Conservation (phyloP, 148 eudicot species). For the Silene latifolia region DNA sequence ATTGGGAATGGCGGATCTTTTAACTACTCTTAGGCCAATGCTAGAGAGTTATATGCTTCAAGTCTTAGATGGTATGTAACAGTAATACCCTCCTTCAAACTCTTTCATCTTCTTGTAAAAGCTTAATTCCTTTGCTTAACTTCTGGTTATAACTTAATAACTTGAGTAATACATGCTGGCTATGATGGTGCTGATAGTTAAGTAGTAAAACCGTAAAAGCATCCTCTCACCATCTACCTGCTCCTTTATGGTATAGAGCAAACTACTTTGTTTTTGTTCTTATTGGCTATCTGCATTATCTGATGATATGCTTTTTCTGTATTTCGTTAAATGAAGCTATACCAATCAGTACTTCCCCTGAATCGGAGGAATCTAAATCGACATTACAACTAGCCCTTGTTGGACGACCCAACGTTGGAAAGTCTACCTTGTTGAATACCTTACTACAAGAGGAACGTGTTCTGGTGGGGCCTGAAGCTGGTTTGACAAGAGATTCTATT, state of each 20-base stretch:
- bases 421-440: conserved; percentile 86
- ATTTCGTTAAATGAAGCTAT: conserved; percentile 29
- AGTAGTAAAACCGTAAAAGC: not conserved
- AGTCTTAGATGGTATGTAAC: conserved; percentile 41
- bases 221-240: not conserved
- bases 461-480: conserved; percentile 97
- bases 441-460: conserved; percentile 94
- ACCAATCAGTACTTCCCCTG: conserved; percentile 27
- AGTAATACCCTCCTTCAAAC: not conserved
- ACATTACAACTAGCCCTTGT: conserved; percentile 92
- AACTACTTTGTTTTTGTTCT: not conserved
- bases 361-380: conserved; percentile 64
- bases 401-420: conserved; percentile 93
- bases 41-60: conserved; percentile 61
- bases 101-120: not conserved
- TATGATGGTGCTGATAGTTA: not conserved
- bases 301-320: conserved; percentile 13
- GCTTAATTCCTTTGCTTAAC: conserved; percentile 4
- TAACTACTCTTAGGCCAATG: conserved; percentile 58
- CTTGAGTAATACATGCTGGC: not conserved
- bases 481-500: conserved; percentile 94
- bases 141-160: not conserved
- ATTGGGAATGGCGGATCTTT: conserved; percentile 74
- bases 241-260: not conserved
- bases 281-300: not conserved